Evolutionary conservation across 2,329 filamentous ascomycete genomes (phyloP).

Genomic region (Hypoxylon sp.): DNA sequence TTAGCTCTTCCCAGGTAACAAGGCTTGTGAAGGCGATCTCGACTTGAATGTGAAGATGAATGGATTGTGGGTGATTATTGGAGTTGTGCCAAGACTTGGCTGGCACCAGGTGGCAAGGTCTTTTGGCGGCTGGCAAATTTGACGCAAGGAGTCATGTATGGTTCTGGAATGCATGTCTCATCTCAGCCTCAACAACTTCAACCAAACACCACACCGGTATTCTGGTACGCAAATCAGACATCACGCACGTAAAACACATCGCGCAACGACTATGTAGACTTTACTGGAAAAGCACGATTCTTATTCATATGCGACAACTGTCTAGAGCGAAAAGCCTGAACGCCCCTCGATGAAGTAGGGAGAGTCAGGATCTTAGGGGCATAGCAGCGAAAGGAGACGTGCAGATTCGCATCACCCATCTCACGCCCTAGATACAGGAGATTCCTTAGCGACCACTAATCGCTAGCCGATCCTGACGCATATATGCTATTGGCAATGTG

Average conservation of each 20-base stretch:
- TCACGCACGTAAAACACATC: conserved; percentile 1
- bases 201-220: conserved; percentile 17
- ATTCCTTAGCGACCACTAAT: neutral
- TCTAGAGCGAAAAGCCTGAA: conserved; percentile 6
- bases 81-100: conserved; percentile 1
- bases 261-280: neutral
- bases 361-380: neutral
- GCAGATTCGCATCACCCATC: conserved; percentile 2
- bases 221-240: conserved; percentile 1
- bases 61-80: neutral
- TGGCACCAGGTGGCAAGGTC: conserved; percentile 1
- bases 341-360: conserved; percentile 6
- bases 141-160: neutral
- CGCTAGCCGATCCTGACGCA: conserved; percentile 6
- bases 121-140: neutral
- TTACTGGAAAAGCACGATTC: neutral
- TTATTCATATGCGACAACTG: conserved; percentile 19
- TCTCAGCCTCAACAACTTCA: conserved; percentile 36
- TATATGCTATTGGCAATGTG: conserved; percentile 10
- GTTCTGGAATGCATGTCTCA: conserved; percentile 7
- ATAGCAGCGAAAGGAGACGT: conserved; percentile 1
- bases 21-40: conserved; percentile 6
- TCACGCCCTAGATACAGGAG: neutral
- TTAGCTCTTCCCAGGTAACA: neutral
- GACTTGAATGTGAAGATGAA: neutral